These are phyloP conservation scores for Parasitella parasitica DNA, from an alignment of 371 early-diverging fungal genomes.

Conservation along the genomic window DNA sequence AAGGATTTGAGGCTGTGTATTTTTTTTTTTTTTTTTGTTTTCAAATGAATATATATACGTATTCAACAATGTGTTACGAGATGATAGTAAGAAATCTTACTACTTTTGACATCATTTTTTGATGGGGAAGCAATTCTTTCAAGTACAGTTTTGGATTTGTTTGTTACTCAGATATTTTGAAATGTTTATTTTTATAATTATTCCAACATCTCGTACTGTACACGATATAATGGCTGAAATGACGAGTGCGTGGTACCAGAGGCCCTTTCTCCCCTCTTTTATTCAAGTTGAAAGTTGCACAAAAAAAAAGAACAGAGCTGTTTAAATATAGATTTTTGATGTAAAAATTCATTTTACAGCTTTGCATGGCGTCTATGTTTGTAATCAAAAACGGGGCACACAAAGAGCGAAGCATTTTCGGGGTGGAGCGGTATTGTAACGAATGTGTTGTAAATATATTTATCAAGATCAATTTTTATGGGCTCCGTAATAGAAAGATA, in stretches of 20 bases:
- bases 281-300: no score
- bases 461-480: no score
- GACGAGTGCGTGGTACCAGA: conserved; percentile 13
- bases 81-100: background rate
- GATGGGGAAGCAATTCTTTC: background rate
- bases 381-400: background rate
- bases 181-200: background rate
- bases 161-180: conserved; percentile 3
- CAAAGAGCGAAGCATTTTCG: conserved; percentile 1
- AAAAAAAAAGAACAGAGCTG: background rate
- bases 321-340: background rate
- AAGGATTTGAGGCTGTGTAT: background rate
- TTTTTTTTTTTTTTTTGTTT: background rate
- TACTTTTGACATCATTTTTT: conserved; percentile 13
- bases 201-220: background rate
- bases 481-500: background rate
- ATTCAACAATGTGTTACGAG: background rate
- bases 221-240: no score
- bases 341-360: conserved; percentile 5
- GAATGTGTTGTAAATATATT: background rate
- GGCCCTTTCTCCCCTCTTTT: background rate
- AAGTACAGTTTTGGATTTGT: background rate
- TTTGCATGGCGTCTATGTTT: conserved; percentile 3
- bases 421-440: background rate
- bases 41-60: background rate